Conservation (phyloP, 768 basidiomycete genomes). For the Daedalea quercina region DNA sequence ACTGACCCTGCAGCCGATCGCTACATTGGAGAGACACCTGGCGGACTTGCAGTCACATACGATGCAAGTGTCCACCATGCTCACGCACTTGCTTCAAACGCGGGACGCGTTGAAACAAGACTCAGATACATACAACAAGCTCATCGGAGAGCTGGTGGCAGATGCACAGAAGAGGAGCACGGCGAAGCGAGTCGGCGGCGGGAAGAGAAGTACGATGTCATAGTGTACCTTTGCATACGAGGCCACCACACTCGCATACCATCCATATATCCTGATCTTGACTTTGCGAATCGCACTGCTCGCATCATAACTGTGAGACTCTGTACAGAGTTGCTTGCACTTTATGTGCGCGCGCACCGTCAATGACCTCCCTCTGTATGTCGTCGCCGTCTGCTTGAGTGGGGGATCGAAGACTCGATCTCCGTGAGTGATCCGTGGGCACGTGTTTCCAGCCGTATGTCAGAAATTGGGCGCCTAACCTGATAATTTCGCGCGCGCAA, state of each 20-base stretch:
- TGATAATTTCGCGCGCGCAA: neutral
- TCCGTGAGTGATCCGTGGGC: neutral
- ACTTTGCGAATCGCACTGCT: too few species aligned
- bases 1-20: conserved; percentile 63
- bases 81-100: conserved; percentile 79
- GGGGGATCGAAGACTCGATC: neutral
- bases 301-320: too few species aligned
- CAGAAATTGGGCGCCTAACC: neutral
- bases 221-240: conserved; percentile 3
- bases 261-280: too few species aligned
- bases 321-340: too few species aligned
- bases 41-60: conserved; percentile 67
- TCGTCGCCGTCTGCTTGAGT: too few species aligned
- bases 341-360: too few species aligned
- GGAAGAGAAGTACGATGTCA: conserved; percentile 33
- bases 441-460: neutral
- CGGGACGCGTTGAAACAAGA: conserved; percentile 81
- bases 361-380: too few species aligned
- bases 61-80: conserved; percentile 62
- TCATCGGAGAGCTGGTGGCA: conserved; percentile 88
- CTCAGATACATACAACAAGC: conserved; percentile 81
- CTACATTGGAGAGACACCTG: conserved; percentile 59
- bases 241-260: neutral
- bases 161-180: conserved; percentile 84
- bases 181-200: conserved; percentile 33